Percentiles rank a stretch among this genome's conserved stretches.
phyloP scores from a whole-genome alignment of 2,329 filamentous ascomycete species.

The Exophiala aquamarina region DNA sequence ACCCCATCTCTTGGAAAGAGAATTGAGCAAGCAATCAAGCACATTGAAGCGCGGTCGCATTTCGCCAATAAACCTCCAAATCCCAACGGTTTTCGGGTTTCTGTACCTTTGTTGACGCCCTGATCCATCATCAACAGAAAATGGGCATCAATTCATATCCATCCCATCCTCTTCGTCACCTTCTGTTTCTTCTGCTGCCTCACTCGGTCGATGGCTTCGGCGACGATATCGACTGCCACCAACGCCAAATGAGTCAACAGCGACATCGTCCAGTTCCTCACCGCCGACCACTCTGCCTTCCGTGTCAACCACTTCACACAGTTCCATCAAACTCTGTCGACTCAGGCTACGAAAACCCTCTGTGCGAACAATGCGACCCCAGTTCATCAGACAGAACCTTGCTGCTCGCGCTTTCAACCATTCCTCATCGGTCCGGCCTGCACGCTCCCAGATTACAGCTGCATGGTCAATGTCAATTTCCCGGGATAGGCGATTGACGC shows the following conservation, averaged over 20 bases:
- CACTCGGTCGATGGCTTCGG: conserved; percentile 30
- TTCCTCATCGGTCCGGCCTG: conserved; percentile 84
- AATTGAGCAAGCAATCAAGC: too few species aligned
- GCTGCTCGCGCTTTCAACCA: conserved; percentile 90
- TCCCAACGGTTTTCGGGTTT: too few species aligned
- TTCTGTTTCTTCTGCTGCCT: conserved; percentile 42
- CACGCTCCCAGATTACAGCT: conserved; percentile 94
- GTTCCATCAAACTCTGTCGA: conserved; percentile 76
- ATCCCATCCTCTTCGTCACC: conserved; percentile 49
- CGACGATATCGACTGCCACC: conserved; percentile 29
- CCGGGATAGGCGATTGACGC: conserved; percentile 83
- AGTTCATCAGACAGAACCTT: conserved; percentile 85
- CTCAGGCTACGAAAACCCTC: conserved; percentile 80
- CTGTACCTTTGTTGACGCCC: too few species aligned
- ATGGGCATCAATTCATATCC: conserved; percentile 39
- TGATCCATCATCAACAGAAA: too few species aligned
- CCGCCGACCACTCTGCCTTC: conserved; percentile 90
- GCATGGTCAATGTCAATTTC: conserved; percentile 94
- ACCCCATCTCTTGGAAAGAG: too few species aligned
- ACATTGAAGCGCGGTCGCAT: too few species aligned
- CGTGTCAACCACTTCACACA: conserved; percentile 89
- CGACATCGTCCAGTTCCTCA: conserved; percentile 68
- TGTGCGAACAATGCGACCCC: conserved; percentile 90
- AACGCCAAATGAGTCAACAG: conserved; percentile 46
- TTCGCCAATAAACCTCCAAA: too few species aligned